phyloP scores from a whole-genome alignment of 306 rosid species.

The Lathyrus sativus region DNA sequence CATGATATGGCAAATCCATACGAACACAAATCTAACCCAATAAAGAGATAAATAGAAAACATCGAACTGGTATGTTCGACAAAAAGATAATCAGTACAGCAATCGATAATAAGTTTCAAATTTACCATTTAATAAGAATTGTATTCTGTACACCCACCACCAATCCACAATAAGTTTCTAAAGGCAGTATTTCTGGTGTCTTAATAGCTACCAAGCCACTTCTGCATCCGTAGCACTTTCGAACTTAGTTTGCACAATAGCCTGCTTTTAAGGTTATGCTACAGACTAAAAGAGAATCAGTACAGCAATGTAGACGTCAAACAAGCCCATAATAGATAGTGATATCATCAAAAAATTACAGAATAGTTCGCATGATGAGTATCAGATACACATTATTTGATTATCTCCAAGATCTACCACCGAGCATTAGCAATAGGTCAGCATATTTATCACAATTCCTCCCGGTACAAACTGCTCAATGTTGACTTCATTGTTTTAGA shows the following conservation, averaged over 20 bases:
- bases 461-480: conserved; percentile 45
- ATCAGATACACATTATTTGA: conserved; percentile 27
- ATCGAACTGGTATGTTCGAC: conserved; percentile 1
- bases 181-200: conserved; percentile 33
- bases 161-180: conserved; percentile 37
- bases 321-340: not conserved
- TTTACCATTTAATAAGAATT: conserved; percentile 39
- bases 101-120: not conserved
- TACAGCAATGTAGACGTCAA: conserved; percentile 29
- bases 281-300: conserved; percentile 36
- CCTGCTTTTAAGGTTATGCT: conserved; percentile 40
- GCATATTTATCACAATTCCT: conserved; percentile 32
- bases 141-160: conserved; percentile 39
- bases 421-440: conserved; percentile 33
- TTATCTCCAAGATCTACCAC: conserved; percentile 43
- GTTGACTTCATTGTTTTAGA: conserved; percentile 35
- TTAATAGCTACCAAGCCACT: conserved; percentile 40
- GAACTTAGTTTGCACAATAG: conserved; percentile 37
- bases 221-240: conserved; percentile 37
- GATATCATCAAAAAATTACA: conserved; percentile 38
- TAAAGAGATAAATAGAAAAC: conserved; percentile 31
- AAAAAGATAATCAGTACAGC: not conserved
- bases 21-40: conserved; percentile 13
- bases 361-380: conserved; percentile 35
- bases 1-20: conserved; percentile 4